Base-by-base conservation (phyloP, 2,329 filamentous ascomycete species). In the Rhynchosporium agropyri region DNA sequence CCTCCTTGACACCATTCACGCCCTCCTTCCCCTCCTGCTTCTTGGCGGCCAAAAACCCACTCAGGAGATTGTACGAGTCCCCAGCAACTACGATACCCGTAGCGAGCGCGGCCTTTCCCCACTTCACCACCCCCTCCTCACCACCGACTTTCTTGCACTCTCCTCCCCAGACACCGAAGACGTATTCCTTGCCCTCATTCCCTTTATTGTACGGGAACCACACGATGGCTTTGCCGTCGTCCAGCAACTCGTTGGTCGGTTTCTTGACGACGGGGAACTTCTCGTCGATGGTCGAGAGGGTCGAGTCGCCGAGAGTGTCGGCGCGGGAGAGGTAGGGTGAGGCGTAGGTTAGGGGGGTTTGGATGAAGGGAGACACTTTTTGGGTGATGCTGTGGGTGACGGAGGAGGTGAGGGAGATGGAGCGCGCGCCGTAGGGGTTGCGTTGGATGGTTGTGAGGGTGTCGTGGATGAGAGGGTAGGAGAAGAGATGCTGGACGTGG, bases 381-480 rank as follows among this genome's bases (percentile, higher is more conserved):
- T 88, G 89, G 20, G 68, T 45, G 51, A 62, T 53, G 49, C 84
- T 87, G 74, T 86, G 80, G 81, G 93, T 96, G 72, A 88, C 88
- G 65, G 87, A 84, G 74, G 90, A 85, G 76, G 89, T 85, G 67
- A 95, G 78, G 71, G 89, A 83, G 74, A 97, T 80, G 49, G 92
- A 93, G 79, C 89, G 92, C 76, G 92, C 88, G 74, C 91, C 93
- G 74, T 91, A 89, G 57, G 91, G 88, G 79, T 94, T 91, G 74
- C 84, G 81, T 78, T 92, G 91, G 84, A 96, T 89, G 74, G 86
- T 87, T 65, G 85, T 80, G 77, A 97, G 86, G 73, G 87, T 81
- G 77, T 96, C 92, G 74, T 85, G 86, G 74, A 97, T 84, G 69
- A 96, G 78, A 46, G 94, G 94, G 78, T 96, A 97, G 69, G 88